Base-by-base conservation (phyloP, 345 rosid species). In the Nephelium lappaceum region DNA sequence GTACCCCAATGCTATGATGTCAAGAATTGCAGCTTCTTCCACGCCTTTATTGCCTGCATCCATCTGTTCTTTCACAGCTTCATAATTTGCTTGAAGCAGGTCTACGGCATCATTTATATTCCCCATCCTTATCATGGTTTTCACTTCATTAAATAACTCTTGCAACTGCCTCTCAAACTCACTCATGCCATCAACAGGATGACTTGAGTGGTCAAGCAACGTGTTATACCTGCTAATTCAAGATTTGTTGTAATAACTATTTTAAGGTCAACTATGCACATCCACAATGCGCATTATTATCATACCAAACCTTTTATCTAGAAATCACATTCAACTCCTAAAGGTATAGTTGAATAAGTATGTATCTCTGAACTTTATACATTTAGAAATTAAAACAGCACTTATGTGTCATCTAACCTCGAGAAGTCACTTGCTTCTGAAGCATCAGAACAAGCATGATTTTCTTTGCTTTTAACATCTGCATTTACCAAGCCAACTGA, bases 11-110 rank as follows among this genome's bases (percentile, higher is more conserved):
- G 95, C 92, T 81, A 93, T 81, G 71, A 92, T 80, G 78, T 95
- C 97, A 70, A 95, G 95, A 72, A 86, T 78, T 67, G 98, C 95
- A 81, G 90, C 94, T 90, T 93, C 91, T 80, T 92, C 88, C 21
- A 93, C 71, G 79, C 97, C 89, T 84, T 79, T 82, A 45, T 79
- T 70, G 76, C 98, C 98, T 0, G 85, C 86, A 79, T 83, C 77
- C 7, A 93, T 85, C 84, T 86, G 90, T 71, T 89, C 91, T 86
- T 91, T 91, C 67, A 89, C 94, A 73, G 90, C 84, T 82, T 89
- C 85, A 68, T 91, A 90, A 84, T 93, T 93, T 41, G 98, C 98
- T 85, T 86, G 90, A 81, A 95, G 98, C 67, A 95, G 85, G 77
- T 87, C 90, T 68, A 83, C 5, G 8, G 97, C 97, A 71, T 93